Evolutionary conservation across 2,329 filamentous ascomycete genomes (phyloP).

Genomic region (Pseudogymnoascus sp.): DNA sequence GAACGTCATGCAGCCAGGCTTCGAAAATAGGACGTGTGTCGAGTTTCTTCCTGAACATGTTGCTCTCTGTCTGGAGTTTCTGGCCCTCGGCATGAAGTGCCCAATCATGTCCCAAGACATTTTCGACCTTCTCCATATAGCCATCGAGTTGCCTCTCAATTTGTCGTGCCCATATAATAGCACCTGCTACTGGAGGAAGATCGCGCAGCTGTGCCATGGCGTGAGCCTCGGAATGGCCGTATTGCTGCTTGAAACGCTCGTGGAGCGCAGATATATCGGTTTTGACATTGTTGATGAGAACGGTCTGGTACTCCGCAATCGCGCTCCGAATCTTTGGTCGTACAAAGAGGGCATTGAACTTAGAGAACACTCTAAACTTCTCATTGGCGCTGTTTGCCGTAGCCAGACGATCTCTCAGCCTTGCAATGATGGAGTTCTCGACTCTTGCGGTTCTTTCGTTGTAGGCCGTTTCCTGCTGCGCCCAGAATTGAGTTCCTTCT

Average conservation of each 20-base stretch:
- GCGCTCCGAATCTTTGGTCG: slow-evolving; percentile 98
- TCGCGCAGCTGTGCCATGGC: slow-evolving; percentile 97
- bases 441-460: slow-evolving; percentile 95
- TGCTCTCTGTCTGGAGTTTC: slow-evolving; percentile 84
- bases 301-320: slow-evolving; percentile 95
- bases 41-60: slow-evolving; percentile 91
- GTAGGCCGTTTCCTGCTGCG: slow-evolving; percentile 89
- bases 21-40: slow-evolving; percentile 92
- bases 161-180: slow-evolving; percentile 95
- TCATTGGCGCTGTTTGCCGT: slow-evolving; percentile 97
- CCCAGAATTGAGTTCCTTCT: slow-evolving; percentile 87
- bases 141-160: slow-evolving; percentile 92
- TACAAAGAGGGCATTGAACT: slow-evolving; percentile 98
- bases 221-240: slow-evolving; percentile 94
- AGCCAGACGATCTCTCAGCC: slow-evolving; percentile 82
- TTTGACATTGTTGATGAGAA: slow-evolving; percentile 97
- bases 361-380: slow-evolving; percentile 99
- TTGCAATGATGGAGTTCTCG: slow-evolving; percentile 97
- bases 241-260: slow-evolving; percentile 97
- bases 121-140: slow-evolving; percentile 99
- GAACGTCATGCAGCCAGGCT: slow-evolving; percentile 88
- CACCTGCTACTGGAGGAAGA: slow-evolving; percentile 88
- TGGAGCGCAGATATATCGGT: slow-evolving; percentile 89
- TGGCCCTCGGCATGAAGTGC: slow-evolving; percentile 89
- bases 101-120: slow-evolving; percentile 93